A percentile compares a stretch with the other conserved stretches of the same genome.
phyloP scores from a whole-genome alignment of 1,139 yeast genomes.

The Blastobotrys indianensis region DNA sequence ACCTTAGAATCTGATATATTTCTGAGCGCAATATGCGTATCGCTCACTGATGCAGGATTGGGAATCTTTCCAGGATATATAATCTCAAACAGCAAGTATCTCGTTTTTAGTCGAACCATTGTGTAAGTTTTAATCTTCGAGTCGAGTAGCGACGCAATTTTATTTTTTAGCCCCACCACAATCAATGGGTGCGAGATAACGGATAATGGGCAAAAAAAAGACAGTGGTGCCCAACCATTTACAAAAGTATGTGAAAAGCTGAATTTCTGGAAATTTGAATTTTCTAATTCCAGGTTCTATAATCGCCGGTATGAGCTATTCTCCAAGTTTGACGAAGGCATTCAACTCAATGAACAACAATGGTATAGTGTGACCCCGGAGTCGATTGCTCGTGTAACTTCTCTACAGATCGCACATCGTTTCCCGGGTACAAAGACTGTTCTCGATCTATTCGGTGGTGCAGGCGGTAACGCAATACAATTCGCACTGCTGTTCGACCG shows the following conservation, averaged over 20 bases:
- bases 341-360: constrained; percentile 64
- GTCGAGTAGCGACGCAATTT: neutral
- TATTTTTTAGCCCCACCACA: neutral
- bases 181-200: neutral
- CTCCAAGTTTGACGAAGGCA: constrained; percentile 59
- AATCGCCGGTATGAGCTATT: constrained; percentile 53
- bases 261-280: neutral
- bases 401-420: constrained; percentile 49
- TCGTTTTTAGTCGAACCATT: constrained; percentile 87
- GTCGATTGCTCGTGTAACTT: constrained; percentile 50
- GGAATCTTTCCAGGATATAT: constrained; percentile 46
- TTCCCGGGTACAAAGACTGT: constrained; percentile 43
- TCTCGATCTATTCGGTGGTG: constrained; percentile 84
- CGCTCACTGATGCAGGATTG: constrained; percentile 40
- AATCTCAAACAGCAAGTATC: constrained; percentile 78
- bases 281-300: constrained; percentile 46
- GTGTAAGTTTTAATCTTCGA: neutral
- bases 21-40: constrained; percentile 16
- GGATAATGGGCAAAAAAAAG: constrained; percentile 4
- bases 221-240: neutral
- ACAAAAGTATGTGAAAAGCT: neutral
- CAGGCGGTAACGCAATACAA: constrained; percentile 90
- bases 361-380: constrained; percentile 97
- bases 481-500: constrained; percentile 39
- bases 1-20: constrained; percentile 18